Percentiles rank a stretch among this genome's conserved stretches.
phyloP scores from a whole-genome alignment of 352 stramenopile genomes.

The Pythium scleroteichum region DNA sequence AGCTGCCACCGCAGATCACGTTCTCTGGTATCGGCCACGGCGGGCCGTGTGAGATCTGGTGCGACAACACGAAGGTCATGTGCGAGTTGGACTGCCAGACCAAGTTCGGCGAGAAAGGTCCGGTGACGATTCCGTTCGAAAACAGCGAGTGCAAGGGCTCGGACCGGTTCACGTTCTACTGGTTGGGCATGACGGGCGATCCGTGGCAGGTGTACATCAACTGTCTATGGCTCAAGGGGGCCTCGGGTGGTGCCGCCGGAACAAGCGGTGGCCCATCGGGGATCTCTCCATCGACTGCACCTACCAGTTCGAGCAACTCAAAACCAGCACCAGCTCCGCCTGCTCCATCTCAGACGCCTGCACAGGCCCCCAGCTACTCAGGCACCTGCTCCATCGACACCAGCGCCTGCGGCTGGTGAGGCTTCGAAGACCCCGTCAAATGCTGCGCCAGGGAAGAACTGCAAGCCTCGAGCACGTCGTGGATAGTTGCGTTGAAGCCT shows the following conservation, averaged over 20 bases:
- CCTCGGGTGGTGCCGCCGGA: constrained; percentile 4
- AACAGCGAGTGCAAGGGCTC: constrained; percentile 36
- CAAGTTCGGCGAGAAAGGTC: constrained; percentile 29
- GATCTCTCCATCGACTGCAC: no score
- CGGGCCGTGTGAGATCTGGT: constrained; percentile 57
- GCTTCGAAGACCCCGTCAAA: neutral
- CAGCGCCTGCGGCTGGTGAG: neutral
- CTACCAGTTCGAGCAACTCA: no score
- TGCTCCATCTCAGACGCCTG: no score
- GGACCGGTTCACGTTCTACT: constrained; percentile 49
- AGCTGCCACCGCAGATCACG: constrained; percentile 35
- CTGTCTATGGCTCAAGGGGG: constrained; percentile 39
- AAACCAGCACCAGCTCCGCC: no score
- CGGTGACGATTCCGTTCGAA: constrained; percentile 36
- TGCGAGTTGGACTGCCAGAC: constrained; percentile 43
- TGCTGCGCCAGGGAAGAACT: constrained; percentile 12
- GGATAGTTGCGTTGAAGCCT: neutral
- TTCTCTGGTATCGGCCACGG: constrained; percentile 49
- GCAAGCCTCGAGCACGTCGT: constrained; percentile 6
- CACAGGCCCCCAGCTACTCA: neutral
- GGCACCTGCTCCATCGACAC: neutral
- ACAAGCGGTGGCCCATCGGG: neutral
- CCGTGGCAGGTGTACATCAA: constrained; percentile 60
- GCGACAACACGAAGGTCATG: constrained; percentile 44
- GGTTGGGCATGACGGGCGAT: constrained; percentile 40